Evolutionary conservation across 2,329 filamentous ascomycete genomes (phyloP), one percentile per base, ranked within the genome.

Genomic region (Exophiala bonariae): DNA sequence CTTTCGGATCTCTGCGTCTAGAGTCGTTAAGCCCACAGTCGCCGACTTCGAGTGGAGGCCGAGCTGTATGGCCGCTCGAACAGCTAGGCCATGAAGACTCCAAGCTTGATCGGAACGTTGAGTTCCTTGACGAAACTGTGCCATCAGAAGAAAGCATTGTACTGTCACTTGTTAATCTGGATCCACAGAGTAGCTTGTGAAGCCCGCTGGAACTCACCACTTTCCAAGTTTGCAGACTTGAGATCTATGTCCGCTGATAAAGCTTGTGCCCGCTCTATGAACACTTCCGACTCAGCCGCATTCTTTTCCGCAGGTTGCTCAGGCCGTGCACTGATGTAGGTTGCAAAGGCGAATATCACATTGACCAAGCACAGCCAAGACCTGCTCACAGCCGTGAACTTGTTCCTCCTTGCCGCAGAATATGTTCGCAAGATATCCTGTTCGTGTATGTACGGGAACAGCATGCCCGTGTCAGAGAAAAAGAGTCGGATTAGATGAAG

Each of bases 301-400:
- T 50, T 54, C 32, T 54, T 50, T 20, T 50, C 47, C 13, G 47
- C 51, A 13, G 51, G 34, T 31, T 50, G 51, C 28, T 50, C 41
- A 3, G 51, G 51, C 17, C 41, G 41, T 18, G 51, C 51, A 41
- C 43, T 50, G 41, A 54, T 50, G 32, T 54, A 54, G 6, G 58
- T 61, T 1, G 58, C 54, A 56, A 63, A 64, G 3, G 63, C 63
- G 5, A 66, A 46, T 1, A 65, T 50, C 39, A 64, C 61, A 22
- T 64, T 64, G 8, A 66, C 42, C 2, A 64, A 31, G 3, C 62
- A 63, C n/a, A 66, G 54, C 63, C 63, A 66, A 1, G 60, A 63
- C 23, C 59, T 53, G 3, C 63, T 55, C 5, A 62, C 56, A 8
- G 49, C 57, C 3, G 43, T 52, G 11, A 58, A 58, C 16, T 47